Evolutionary conservation across 306 rosid species (phyloP).

Genomic region (Gynostemma pentaphyllum): DNA sequence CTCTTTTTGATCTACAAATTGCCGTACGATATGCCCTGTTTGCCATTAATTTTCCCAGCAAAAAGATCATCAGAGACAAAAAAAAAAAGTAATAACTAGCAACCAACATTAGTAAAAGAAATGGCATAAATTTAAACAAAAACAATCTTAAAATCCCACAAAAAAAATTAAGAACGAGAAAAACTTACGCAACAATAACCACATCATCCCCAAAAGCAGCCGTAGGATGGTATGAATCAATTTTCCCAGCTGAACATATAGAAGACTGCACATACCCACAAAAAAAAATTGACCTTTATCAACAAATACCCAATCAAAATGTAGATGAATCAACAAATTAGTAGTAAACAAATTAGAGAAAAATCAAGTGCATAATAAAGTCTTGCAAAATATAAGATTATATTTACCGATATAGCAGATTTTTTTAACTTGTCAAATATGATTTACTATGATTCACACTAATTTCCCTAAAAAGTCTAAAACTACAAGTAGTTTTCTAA

Average conservation of each 20-base stretch:
- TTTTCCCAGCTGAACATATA: slow-evolving; percentile 40
- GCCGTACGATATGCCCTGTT: slow-evolving; percentile 77
- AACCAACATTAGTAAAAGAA: background rate
- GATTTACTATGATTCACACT: too few species aligned
- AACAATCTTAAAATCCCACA: background rate
- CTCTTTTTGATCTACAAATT: slow-evolving; percentile 77
- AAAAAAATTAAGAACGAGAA: background rate
- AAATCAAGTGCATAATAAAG: background rate
- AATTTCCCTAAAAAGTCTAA: too few species aligned
- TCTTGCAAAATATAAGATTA: too few species aligned
- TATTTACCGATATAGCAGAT: too few species aligned
- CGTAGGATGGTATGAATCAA: slow-evolving; percentile 26
- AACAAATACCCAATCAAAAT: background rate
- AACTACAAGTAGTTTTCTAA: too few species aligned
- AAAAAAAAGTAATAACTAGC: background rate
- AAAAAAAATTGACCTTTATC: background rate
- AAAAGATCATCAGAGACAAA: background rate
- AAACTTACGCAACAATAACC: slow-evolving; percentile 72
- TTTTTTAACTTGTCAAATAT: too few species aligned
- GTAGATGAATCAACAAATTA: background rate
- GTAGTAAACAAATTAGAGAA: background rate
- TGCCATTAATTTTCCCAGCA: slow-evolving; percentile 2
- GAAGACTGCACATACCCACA: slow-evolving; percentile 41
- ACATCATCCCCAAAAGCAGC: slow-evolving; percentile 60
- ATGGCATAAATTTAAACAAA: background rate